Base-by-base conservation (phyloP, 2,329 filamentous ascomycete species). In the Ilyonectria destructans region DNA sequence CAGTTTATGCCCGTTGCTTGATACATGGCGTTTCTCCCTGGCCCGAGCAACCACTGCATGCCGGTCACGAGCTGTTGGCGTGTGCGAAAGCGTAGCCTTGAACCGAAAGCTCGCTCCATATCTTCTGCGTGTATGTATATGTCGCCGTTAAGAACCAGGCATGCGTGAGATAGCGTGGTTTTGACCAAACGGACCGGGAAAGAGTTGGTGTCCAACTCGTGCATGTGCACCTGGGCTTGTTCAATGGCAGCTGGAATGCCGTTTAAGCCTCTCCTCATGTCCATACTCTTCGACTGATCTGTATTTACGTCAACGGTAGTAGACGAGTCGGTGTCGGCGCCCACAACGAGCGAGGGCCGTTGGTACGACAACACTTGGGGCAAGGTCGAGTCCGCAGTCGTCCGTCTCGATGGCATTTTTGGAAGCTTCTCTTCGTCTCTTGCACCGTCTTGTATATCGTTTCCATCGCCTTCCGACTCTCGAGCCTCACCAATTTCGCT, bases 1-100 rank as follows among this genome's bases (percentile, higher is more conserved):
- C 51, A 62, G 51, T 56, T 56, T n/a, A 46, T 56, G 17, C 59
- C 51, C 40, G 40, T 62, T 23, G 59, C 59, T 35, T 62, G 26
- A n/a, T 37, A 17, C 37, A 62, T 56, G 17, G 48, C 40, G 7
- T 62, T n/a, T 29, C 19, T 56, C 35, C 59, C 59, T 8, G 59
- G 37, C 21, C 58, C 40, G 6, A 62, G 59, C 4, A 56, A 8
- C 51, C 59, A 49, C 40, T 26, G 59, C 37, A 56, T 21, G 51
- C 29, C 26, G 7, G 31, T 29, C 19, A 48, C 12, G n/a, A 56
- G 51, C 26, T 62, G 59, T 31, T 55, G 12, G 7, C 40, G 29
- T 37, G 59, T 49, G 8, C 8, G 59, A 21, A 56, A 19, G 51
- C 40, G 59, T 15, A 62, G 59, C 23, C 40, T 23, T 8, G 26